Percentiles rank a stretch among this genome's conserved stretches.
These are phyloP conservation scores for Sechiopsis laciniata DNA, from an alignment of 306 rosid species.

Conservation along the genomic window DNA sequence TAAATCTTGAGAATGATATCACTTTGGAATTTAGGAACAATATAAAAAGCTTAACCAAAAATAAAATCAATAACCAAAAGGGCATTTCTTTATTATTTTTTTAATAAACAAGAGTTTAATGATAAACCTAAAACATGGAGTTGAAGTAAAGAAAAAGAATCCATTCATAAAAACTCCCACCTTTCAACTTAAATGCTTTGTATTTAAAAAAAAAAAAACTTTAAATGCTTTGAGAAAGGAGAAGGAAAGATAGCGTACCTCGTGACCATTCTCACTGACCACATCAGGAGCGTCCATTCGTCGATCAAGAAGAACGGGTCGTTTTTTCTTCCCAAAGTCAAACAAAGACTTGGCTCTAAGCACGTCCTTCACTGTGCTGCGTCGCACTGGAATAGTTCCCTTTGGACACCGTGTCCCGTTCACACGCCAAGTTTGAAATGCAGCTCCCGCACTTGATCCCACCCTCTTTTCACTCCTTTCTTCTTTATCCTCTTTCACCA, in stretches of 20 bases:
- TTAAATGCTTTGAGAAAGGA: too few relatives aligned
- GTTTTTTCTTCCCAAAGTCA: constrained; percentile 71
- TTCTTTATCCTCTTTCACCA: not conserved
- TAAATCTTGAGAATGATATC: too few relatives aligned
- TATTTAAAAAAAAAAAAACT: too few relatives aligned
- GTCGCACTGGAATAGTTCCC: constrained; percentile 78
- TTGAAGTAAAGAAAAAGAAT: constrained; percentile 9
- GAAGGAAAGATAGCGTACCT: constrained; percentile 35
- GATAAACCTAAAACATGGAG: not conserved
- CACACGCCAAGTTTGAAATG: constrained; percentile 74
- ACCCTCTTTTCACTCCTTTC: not conserved
- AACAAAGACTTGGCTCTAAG: constrained; percentile 73
- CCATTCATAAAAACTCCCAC: not conserved
- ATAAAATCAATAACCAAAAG: not conserved
- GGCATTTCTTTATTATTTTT: not conserved
- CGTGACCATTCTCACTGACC: constrained; percentile 72
- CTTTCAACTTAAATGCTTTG: not conserved
- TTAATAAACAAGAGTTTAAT: too few relatives aligned
- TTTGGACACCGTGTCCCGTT: constrained; percentile 75
- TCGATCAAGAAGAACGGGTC: not conserved
- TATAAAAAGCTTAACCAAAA: not conserved
- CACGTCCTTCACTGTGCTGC: constrained; percentile 52
- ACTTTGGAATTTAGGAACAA: too few relatives aligned
- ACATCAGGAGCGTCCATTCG: constrained; percentile 58
- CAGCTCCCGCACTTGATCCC: constrained; percentile 13